These are phyloP conservation scores for Ceratobasidium sp. DNA, from an alignment of 1,284 basidiomycete species.

Conservation along the genomic window DNA sequence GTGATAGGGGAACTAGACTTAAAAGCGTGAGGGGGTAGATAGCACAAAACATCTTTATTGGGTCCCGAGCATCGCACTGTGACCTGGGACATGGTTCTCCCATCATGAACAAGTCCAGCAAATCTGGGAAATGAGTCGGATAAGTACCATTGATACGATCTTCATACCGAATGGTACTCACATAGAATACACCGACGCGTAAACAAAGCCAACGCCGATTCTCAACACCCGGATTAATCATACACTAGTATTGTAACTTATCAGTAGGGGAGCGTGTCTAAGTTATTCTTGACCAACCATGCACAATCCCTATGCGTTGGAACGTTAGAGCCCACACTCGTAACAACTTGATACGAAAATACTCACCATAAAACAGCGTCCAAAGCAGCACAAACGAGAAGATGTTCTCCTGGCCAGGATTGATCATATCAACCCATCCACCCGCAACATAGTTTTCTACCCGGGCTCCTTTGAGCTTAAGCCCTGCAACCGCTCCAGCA, in stretches of 20 bases:
- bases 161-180: not conserved
- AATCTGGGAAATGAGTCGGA: not conserved
- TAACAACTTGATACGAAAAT: slow-evolving; percentile 48
- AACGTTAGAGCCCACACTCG: slow-evolving; percentile 1
- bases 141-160: not conserved
- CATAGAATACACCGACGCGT: not conserved
- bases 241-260: slow-evolving; percentile 37
- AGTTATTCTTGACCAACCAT: slow-evolving; percentile 55
- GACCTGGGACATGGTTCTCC: slow-evolving; percentile 16
- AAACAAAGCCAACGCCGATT: not conserved
- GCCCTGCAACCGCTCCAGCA: slow-evolving; percentile 70
- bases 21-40: not conserved
- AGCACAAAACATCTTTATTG: slow-evolving; percentile 1
- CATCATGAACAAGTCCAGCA: no score
- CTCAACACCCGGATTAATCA: slow-evolving; percentile 25
- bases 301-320: slow-evolving; percentile 60
- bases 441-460: slow-evolving; percentile 67
- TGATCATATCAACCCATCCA: slow-evolving; percentile 70
- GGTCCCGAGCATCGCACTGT: slow-evolving; percentile 28
- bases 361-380: slow-evolving; percentile 88
- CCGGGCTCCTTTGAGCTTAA: slow-evolving; percentile 74
- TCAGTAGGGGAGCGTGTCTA: not conserved
- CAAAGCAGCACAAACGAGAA: slow-evolving; percentile 89
- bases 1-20: no score
- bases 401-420: slow-evolving; percentile 86